These are phyloP conservation scores for Coniferiporia sulphurascens DNA, from an alignment of 1,284 basidiomycete species.

Conservation along the genomic window DNA sequence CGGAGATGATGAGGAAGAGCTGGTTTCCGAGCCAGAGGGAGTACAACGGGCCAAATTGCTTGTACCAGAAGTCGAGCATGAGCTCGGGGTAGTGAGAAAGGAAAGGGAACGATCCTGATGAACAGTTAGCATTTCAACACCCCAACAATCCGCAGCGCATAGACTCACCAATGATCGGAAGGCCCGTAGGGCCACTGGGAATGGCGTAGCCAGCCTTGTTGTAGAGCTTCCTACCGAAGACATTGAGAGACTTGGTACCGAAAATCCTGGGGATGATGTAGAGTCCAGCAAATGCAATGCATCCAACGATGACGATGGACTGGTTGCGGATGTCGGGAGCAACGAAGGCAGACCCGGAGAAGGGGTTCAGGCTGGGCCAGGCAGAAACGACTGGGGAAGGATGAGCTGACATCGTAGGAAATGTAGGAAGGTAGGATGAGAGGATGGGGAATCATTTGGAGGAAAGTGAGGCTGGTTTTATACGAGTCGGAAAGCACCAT, in stretches of 20 bases:
- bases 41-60: constrained; percentile 35
- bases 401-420: constrained; percentile 5
- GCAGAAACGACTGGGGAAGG: constrained; percentile 6
- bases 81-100: constrained; percentile 36
- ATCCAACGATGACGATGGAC: constrained; percentile 5
- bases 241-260: background rate
- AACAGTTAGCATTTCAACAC: background rate
- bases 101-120: constrained; percentile 21
- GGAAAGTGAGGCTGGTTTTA: no score
- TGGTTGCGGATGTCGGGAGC: constrained; percentile 4
- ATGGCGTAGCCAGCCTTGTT: constrained; percentile 8
- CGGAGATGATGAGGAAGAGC: constrained; percentile 38
- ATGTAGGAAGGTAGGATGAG: background rate
- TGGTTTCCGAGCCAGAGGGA: constrained; percentile 40
- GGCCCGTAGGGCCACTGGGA: constrained; percentile 6
- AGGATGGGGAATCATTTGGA: background rate
- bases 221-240: constrained; percentile 2
- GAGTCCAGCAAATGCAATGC: background rate
- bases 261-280: constrained; percentile 1
- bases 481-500: no score
- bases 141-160: background rate
- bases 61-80: constrained; percentile 34
- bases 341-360: background rate
- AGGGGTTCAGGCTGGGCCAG: constrained; percentile 10
- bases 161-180: constrained; percentile 9